Evolutionary conservation across 2,329 filamentous ascomycete genomes (phyloP).

Genomic region (Venturia aucupariae): DNA sequence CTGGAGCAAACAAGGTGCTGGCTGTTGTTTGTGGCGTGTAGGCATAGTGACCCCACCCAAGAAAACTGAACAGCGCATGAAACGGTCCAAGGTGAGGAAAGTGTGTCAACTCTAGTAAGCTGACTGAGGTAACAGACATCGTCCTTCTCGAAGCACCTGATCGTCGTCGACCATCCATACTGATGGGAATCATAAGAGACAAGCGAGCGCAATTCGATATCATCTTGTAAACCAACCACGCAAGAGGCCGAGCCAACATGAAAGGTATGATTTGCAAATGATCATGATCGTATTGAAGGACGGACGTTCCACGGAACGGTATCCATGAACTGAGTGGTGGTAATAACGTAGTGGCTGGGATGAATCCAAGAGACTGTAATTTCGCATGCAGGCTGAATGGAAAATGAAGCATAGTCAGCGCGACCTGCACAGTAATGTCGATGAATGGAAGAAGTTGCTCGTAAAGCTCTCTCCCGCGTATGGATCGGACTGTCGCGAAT

Average conservation of each 20-base stretch:
- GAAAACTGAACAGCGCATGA: background rate
- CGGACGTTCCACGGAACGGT: conserved; percentile 9
- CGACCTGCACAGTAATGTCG: background rate
- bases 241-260: conserved; percentile 3
- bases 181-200: conserved; percentile 3
- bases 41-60: conserved; percentile 6
- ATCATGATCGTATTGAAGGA: conserved; percentile 2
- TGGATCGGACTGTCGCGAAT: background rate
- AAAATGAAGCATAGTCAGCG: conserved; percentile 2
- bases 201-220: conserved; percentile 3
- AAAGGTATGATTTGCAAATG: conserved; percentile 9
- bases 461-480: background rate
- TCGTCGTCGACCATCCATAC: background rate
- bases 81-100: background rate
- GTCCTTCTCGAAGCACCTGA: conserved; percentile 3
- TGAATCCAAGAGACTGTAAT: conserved; percentile 9
- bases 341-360: background rate
- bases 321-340: conserved; percentile 9
- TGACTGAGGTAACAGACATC: conserved; percentile 1
- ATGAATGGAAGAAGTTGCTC: conserved; percentile 3
- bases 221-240: conserved; percentile 5
- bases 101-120: background rate
- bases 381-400: conserved; percentile 11
- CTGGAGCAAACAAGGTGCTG: background rate
- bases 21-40: background rate